Base-by-base conservation (phyloP, 202 grass and related monocot genomes). In the Carex arenaria region DNA sequence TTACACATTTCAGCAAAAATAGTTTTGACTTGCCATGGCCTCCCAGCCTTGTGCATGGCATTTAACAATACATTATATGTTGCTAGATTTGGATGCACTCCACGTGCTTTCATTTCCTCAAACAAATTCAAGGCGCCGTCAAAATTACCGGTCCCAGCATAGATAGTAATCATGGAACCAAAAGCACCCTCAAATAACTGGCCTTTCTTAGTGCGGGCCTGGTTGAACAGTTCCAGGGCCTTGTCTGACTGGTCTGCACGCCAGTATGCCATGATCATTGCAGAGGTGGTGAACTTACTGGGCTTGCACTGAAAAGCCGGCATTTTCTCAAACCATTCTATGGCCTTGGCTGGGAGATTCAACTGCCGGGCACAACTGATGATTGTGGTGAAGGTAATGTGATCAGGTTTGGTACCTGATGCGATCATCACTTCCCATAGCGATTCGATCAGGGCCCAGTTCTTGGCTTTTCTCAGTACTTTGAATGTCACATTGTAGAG, bases 311-410 rank as follows among this genome's bases (percentile, higher is more conserved):
- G 86, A 11, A 90, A 88, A 22, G 80, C 91, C 28, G 89, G 77
- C 92, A 93, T 98, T 85, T 95, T 95, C 83, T 95, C 96, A 78
- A 90, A 95, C 90, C 92, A 98, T 90, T 95, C 95, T 43, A 95
- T 83, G 43, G 95, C 91, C 82, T 92, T 95, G 19, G 17, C 61
- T 8, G 88, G 91, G 43, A 91, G 49, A 26, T 87, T 89, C 67
- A 93, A 98, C 56, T 86, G 61, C 52, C 91, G 86, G n/a, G 91
- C 91, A 66, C 90, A 93, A 87, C 95, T 90, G 68, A 95, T 95
- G 80, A 90, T 31, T 17, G 92, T 95, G 7, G 92, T 88, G 86
- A 95, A 98, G 30, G 95, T 98, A 80, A 92, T 80, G 67, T 87
- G 91, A 83, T 98, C 93, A 12, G 95, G 93, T 53, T 84, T 84